Percentiles rank a stretch among this genome's conserved stretches.
Evolutionary conservation across 192 early-diverging fungal species (phyloP).

Genomic region (Podila clonocystis): DNA sequence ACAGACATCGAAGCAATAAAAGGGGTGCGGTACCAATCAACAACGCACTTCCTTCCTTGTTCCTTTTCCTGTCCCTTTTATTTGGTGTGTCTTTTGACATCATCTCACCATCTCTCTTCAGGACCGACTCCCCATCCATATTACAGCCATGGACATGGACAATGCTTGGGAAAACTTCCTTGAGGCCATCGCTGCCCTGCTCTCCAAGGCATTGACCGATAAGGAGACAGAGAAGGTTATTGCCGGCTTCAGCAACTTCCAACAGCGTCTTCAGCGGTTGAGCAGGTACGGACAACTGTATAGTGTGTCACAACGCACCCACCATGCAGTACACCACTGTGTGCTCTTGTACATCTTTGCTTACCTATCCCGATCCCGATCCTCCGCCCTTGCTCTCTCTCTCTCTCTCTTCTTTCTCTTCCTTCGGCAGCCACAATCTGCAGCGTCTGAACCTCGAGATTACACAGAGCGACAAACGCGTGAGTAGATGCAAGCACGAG

Average conservation of each 20-base stretch:
- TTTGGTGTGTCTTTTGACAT: too few relatives aligned
- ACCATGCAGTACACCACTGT: not conserved
- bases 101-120: too few relatives aligned
- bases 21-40: too few relatives aligned
- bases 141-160: slow-evolving; percentile 7
- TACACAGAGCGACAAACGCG: slow-evolving; percentile 24
- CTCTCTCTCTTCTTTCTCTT: not conserved
- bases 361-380: too few relatives aligned
- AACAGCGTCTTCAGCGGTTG: slow-evolving; percentile 65
- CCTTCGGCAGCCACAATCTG: slow-evolving; percentile 54
- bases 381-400: not conserved
- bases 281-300: slow-evolving; percentile 46
- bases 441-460: slow-evolving; percentile 52
- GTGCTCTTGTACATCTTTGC: not conserved
- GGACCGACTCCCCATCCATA: too few relatives aligned
- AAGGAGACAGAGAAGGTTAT: slow-evolving; percentile 67
- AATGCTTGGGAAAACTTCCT: slow-evolving; percentile 61
- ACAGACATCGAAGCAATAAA: too few relatives aligned
- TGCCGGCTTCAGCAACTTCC: slow-evolving; percentile 61
- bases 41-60: too few relatives aligned
- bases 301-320: not conserved
- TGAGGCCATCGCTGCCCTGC: slow-evolving; percentile 64
- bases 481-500: slow-evolving; percentile 63
- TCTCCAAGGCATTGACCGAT: slow-evolving; percentile 68
- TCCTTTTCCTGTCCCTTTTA: too few relatives aligned